Evolutionary conservation across 345 rosid species (phyloP).

Genomic region (Eucalyptus cladocalyx): DNA sequence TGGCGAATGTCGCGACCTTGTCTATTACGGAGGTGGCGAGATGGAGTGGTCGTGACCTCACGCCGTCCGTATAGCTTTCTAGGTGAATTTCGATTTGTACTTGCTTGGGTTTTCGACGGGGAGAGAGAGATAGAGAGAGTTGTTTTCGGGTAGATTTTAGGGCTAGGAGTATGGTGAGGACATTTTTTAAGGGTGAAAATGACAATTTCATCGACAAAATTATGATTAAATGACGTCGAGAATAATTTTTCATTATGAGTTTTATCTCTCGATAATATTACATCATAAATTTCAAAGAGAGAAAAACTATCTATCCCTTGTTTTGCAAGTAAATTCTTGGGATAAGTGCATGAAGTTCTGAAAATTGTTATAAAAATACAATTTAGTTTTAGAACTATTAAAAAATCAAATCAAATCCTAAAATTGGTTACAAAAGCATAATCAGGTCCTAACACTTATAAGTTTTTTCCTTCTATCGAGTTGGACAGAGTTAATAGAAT

Average conservation of each 20-base stretch:
- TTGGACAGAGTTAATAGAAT: fast-evolving
- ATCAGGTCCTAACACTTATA: fast-evolving
- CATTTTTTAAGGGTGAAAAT: not conserved
- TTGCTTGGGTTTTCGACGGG: not conserved
- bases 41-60: not conserved
- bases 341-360: no score
- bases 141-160: not conserved
- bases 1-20: not conserved
- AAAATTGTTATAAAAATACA: no score
- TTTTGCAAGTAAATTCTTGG: not conserved
- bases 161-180: not conserved
- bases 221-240: not conserved
- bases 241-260: not conserved
- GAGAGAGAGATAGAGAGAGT: not conserved
- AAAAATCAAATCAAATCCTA: no score
- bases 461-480: fast-evolving
- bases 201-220: not conserved
- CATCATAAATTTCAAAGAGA: not conserved
- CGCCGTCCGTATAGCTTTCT: not conserved
- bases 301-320: not conserved
- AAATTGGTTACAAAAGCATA: fast-evolving
- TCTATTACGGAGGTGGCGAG: not conserved
- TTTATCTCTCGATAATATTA: no score
- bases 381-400: fast-evolving
- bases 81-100: not conserved